These are phyloP conservation scores for Purpureocillium takamizusanense DNA, from an alignment of 2,329 filamentous ascomycete genomes.

Conservation along the genomic window DNA sequence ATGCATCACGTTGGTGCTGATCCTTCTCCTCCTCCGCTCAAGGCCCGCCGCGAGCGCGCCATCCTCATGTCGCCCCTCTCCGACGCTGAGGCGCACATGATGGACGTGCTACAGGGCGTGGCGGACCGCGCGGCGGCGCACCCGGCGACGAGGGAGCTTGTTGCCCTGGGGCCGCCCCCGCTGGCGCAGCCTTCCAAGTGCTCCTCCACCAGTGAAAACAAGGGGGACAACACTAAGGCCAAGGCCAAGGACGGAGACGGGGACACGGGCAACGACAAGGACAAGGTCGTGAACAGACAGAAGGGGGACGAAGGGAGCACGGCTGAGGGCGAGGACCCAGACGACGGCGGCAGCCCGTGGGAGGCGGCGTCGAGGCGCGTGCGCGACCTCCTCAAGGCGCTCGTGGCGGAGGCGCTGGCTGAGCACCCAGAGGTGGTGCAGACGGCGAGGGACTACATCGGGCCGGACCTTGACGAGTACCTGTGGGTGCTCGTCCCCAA, in stretches of 20 bases:
- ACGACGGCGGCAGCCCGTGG: conserved; percentile 6
- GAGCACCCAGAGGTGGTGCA: conserved; percentile 4
- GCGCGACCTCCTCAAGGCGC: conserved; percentile 6
- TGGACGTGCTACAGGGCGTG: conserved; percentile 3
- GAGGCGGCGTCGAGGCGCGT: conserved; percentile 1
- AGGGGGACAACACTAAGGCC: no score
- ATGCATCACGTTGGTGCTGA: no score
- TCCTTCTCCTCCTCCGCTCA: neutral
- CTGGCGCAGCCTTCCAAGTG: no score
- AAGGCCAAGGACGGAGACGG: no score
- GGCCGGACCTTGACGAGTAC: conserved; percentile 7
- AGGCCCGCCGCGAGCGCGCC: conserved; percentile 3
- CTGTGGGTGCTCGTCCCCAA: conserved; percentile 11
- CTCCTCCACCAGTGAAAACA: no score
- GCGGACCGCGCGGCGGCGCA: conserved; percentile 4
- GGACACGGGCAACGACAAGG: no score
- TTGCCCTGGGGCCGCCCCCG: no score
- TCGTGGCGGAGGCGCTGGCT: conserved; percentile 5
- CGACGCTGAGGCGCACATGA: conserved; percentile 5
- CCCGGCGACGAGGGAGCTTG: conserved; percentile 2
- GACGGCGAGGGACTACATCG: conserved; percentile 6
- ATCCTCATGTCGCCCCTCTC: conserved; percentile 5
- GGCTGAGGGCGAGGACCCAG: neutral
- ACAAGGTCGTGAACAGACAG: no score
- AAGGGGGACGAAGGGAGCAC: neutral